Base-by-base conservation (phyloP, 495 filamentous ascomycete genomes). In the Podospora australis region DNA sequence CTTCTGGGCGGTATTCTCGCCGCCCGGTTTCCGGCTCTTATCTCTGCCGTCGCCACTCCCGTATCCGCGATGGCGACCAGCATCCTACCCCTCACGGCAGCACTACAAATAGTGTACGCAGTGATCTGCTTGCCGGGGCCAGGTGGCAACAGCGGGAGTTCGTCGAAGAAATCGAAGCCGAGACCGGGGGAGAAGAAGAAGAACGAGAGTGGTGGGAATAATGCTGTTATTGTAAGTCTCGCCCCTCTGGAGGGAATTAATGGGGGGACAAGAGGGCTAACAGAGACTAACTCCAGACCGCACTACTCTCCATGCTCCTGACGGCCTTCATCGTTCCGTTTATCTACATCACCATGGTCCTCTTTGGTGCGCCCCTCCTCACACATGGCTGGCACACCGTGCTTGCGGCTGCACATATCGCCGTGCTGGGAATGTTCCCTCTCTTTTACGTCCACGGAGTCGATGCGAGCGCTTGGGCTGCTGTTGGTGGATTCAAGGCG, bases 341-440 rank as follows among this genome's bases (percentile, higher is more conserved):
- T 38, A 69, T 94, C 23, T 70, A 81, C 53, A 63, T 76, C 46
- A 59, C 82, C 19, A 74, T 94, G 53, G 73, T 97, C 59, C 81
- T 96, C 44, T 91, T 96, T 67, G 94, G 92, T 50, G 92, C 91
- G 11, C 92, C 92, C 0, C 63, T 92, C 44, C 89, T 88, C 14
- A 90, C 89, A 0, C 90, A 96, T 61, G 70, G 86, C 44, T 43
- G 70, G 8, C 82, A 95, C 38, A 98, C 91, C 2, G 45, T 86
- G 25, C 79, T 96, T 23, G 83, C 79, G 64, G 87, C 87, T 2
- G 77, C 81, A 9, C 89, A 97, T 64, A 77, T 95, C 52, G 81
- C 91, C 13, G 59, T 95, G 0, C 75, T 98, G 10, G 77, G 80
- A 2, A 70, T 83, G 0, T 78, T 86, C 30, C 84, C 87, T 0